A percentile compares a stretch with the other conserved stretches of the same genome.
Conservation (phyloP, 1,284 basidiomycete species). For the Tilletia horrida region DNA sequence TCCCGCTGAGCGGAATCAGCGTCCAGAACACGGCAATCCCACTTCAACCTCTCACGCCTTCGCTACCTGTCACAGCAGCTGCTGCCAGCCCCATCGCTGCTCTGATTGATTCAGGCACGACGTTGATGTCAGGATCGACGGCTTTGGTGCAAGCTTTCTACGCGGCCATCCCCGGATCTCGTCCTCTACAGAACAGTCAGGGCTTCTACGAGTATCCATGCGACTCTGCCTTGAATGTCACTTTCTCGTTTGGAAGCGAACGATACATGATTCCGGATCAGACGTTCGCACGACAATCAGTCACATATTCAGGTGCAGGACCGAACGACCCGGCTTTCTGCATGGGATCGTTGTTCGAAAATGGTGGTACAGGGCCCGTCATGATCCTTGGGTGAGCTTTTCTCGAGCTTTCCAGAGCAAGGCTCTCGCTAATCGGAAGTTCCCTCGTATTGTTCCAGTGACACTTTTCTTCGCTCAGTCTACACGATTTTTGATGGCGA, state of each 20-base stretch:
- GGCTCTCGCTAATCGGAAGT: not conserved
- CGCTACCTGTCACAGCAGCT: constrained; percentile 21
- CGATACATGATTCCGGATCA: not conserved
- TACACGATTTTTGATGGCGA: not conserved
- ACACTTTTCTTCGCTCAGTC: constrained; percentile 3
- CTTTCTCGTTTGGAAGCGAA: not conserved
- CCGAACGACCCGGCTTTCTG: not conserved
- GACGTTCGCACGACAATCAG: not conserved
- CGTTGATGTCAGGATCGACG: constrained; percentile 78
- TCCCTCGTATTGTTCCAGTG: not conserved
- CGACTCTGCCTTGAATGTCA: not conserved
- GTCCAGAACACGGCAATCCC: constrained; percentile 54
- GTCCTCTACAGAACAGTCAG: constrained; percentile 35
- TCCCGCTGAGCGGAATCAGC: constrained; percentile 57
- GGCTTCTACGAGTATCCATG: constrained; percentile 13
- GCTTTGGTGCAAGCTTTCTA: constrained; percentile 67
- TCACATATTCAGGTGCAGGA: not conserved
- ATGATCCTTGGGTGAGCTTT: constrained; percentile 7
- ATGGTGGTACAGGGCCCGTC: not conserved
- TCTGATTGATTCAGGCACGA: constrained; percentile 71
- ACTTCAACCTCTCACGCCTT: not conserved
- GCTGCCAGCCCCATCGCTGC: constrained; percentile 30
- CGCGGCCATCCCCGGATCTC: constrained; percentile 68
- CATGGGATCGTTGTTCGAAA: constrained; percentile 3
- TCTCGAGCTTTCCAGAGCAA: no score